phyloP scores from a whole-genome alignment of 202 grass and related monocot genomes.

The Sporobolus alterniflorus region DNA sequence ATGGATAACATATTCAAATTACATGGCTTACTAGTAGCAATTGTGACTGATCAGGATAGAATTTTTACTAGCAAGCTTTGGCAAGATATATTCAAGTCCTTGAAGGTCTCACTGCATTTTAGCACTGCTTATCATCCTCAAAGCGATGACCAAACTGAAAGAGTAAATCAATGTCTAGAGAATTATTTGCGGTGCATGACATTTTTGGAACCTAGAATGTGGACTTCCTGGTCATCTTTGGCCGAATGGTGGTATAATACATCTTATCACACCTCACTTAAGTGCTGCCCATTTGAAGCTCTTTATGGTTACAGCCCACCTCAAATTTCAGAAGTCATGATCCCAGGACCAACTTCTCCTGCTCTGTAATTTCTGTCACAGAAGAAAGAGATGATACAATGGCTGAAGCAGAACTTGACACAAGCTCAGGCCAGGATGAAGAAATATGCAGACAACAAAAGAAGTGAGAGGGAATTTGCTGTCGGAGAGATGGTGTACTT shows the following conservation, averaged over 20 bases:
- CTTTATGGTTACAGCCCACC: background rate
- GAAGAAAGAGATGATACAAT: too few species aligned
- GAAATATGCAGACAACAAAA: background rate
- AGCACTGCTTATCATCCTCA: constrained; percentile 8
- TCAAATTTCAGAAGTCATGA: too few species aligned
- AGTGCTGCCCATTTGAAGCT: background rate
- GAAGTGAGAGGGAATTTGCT: background rate
- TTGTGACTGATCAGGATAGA: background rate
- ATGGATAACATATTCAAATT: background rate
- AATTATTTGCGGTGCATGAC: background rate
- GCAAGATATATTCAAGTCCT: background rate
- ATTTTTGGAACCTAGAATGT: background rate
- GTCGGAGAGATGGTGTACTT: background rate
- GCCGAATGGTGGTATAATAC: constrained; percentile 1
- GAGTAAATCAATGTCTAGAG: background rate
- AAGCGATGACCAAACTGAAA: background rate
- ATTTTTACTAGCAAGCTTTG: background rate
- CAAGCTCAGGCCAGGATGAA: background rate
- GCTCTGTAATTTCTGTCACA: too few species aligned
- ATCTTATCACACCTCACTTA: background rate
- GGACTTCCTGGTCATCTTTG: rapidly evolving
- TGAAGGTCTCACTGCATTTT: too few species aligned
- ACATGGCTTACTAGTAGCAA: background rate
- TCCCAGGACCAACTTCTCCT: too few species aligned
- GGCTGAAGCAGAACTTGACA: too few species aligned